Evolutionary conservation across 2,329 filamentous ascomycete genomes (phyloP), one percentile per base, ranked within the genome.

Genomic region (Magnaporthiopsis poae): DNA sequence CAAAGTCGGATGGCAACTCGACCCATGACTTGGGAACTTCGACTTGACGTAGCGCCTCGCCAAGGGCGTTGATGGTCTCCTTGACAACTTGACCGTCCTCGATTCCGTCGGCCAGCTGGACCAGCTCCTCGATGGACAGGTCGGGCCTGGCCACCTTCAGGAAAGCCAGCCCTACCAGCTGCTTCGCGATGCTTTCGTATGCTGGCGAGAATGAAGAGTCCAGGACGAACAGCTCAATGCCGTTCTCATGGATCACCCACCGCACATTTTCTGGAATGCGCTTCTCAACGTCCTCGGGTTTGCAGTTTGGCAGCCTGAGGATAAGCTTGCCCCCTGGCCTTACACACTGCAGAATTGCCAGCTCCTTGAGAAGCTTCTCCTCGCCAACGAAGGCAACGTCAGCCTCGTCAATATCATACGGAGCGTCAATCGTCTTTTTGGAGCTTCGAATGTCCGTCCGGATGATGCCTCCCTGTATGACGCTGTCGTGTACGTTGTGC

Each of bases 201-300:
- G 88, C 86, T 56, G 88, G 85, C 9, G 87, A 88, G 64, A 82
- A 82, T 0, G 88, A 81, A 7, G 89, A 82, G 74, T 99, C 92
- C 18, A 98, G 77, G 46, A 96, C 79, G 71, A 88, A 90, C 52
- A 99, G 82, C 69, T 88, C 80, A 46, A 93, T 80, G 46, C 84
- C 83, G 77, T 90, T 91, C 73, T 87, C 82, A 66, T 87, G 86
- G 64, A 97, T 78, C 18, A 84, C 81, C 77, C 90, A 91, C 74
- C 90, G 88, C 70, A 95, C 85, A 62, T 81, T 76, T 56, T 83
- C 81, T 1, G 91, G 86, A 7, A 99, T 81, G 72, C 90, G 88
- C 84, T 96, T 96, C 80, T 98, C 94, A 8, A 93, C 76, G 52
- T 97, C 92, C 61, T 96, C 94, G 65, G 92, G 86, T 79, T 96